Evolutionary conservation across 176 grass and related monocot species (phyloP).

Genomic region (Avena sativa): DNA sequence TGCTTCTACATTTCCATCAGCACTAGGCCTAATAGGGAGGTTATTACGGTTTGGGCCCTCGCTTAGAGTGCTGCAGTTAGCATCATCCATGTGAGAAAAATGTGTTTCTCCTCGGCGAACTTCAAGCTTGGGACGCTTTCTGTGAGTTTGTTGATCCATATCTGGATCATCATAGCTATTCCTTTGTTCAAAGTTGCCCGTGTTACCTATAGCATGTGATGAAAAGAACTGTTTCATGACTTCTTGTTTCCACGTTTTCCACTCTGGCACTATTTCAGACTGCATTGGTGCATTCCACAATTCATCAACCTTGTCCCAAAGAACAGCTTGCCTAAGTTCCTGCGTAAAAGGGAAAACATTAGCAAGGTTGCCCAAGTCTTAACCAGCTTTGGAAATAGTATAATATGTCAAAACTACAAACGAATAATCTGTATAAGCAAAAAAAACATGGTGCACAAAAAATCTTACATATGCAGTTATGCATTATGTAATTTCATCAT

Average conservation of each 20-base stretch:
- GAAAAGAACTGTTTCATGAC: slow-evolving; percentile 78
- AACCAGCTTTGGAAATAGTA: slow-evolving; percentile 9
- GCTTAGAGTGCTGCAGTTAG: slow-evolving; percentile 18
- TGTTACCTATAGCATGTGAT: slow-evolving; percentile 59
- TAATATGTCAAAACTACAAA: slow-evolving; percentile 34
- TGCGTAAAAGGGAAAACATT: slow-evolving; percentile 51
- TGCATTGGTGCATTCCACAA: slow-evolving; percentile 73
- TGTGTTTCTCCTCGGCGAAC: slow-evolving; percentile 64
- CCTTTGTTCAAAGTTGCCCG: slow-evolving; percentile 47
- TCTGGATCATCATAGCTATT: slow-evolving; percentile 45
- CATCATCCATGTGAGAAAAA: slow-evolving; percentile 41
- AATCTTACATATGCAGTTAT: neutral
- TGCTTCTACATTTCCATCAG: neutral
- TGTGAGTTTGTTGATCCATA: slow-evolving; percentile 63
- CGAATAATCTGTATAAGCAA: slow-evolving; percentile 29
- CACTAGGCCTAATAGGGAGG: neutral
- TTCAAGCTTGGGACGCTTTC: slow-evolving; percentile 87
- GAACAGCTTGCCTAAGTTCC: slow-evolving; percentile 83
- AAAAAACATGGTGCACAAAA: neutral
- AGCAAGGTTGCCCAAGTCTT: slow-evolving; percentile 31
- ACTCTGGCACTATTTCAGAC: slow-evolving; percentile 75
- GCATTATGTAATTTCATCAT: slow-evolving; percentile 4
- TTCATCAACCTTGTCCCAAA: slow-evolving; percentile 71
- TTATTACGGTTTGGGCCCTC: neutral
- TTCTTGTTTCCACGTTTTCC: slow-evolving; percentile 97